Evolutionary conservation across 257 asterid species (phyloP).

Genomic region (Hygrophila difformis): DNA sequence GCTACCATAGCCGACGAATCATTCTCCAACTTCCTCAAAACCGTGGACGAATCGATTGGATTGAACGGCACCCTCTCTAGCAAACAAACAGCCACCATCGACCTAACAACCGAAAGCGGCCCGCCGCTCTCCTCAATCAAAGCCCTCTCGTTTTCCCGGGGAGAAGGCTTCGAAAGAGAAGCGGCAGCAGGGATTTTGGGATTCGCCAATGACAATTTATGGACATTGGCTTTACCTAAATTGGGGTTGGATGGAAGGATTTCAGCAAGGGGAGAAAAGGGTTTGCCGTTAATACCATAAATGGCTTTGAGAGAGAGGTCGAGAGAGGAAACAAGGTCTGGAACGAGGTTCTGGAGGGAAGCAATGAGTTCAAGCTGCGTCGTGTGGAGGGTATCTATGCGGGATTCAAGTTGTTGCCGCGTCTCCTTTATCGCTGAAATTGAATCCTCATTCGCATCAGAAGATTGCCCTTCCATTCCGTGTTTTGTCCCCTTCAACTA

Average conservation of each 20-base stretch:
- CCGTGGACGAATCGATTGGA: constrained; percentile 69
- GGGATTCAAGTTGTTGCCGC: constrained; percentile 61
- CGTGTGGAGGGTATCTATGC: constrained; percentile 53
- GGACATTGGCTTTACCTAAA: constrained; percentile 23
- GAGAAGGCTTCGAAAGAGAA: constrained; percentile 22
- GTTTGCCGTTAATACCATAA: constrained; percentile 44
- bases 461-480: constrained; percentile 44
- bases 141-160: constrained; percentile 33
- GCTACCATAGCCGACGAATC: constrained; percentile 42
- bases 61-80: constrained; percentile 71
- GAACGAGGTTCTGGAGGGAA: constrained; percentile 72
- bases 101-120: constrained; percentile 60
- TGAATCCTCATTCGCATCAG: constrained; percentile 39
- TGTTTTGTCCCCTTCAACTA: no score
- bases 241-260: constrained; percentile 56
- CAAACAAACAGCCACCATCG: constrained; percentile 89
- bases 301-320: constrained; percentile 73
- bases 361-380: constrained; percentile 76
- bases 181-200: constrained; percentile 18
- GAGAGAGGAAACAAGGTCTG: constrained; percentile 81
- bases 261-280: constrained; percentile 58
- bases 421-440: constrained; percentile 43
- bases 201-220: constrained; percentile 29
- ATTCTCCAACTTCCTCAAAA: constrained; percentile 82
- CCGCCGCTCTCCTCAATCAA: constrained; percentile 63